These are phyloP conservation scores for Hymenoscyphus albidus DNA, from an alignment of 2,329 filamentous ascomycete species.

Conservation along the genomic window DNA sequence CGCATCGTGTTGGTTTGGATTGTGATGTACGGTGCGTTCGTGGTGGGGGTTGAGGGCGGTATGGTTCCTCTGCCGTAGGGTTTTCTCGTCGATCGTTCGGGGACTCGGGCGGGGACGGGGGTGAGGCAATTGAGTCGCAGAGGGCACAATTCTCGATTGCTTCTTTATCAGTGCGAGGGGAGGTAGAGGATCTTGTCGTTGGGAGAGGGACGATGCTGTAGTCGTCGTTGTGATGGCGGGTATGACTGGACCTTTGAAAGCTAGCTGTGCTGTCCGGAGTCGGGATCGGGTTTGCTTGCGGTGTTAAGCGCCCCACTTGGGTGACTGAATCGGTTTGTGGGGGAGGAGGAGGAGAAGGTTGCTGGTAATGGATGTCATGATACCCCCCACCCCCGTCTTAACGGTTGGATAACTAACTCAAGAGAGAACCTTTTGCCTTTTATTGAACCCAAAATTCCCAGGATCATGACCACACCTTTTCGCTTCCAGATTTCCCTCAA, in stretches of 20 bases:
- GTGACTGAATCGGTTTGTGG: too few species aligned
- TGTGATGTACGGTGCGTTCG: not conserved
- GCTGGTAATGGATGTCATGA: too few species aligned
- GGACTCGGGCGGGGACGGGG: not conserved
- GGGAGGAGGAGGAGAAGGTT: too few species aligned
- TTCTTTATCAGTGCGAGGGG: not conserved
- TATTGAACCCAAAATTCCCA: not conserved
- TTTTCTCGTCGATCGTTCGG: not conserved
- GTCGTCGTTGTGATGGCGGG: constrained; percentile 1
- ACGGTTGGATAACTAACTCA: too few species aligned
- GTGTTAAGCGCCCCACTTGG: not conserved
- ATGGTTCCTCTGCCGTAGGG: too few species aligned
- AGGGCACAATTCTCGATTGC: not conserved
- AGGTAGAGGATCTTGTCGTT: not conserved
- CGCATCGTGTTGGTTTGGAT: not conserved
- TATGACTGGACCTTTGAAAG: not conserved
- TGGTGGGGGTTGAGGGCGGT: not conserved
- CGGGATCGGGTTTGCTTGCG: not conserved
- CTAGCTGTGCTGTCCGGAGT: not conserved
- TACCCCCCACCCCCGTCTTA: too few species aligned
- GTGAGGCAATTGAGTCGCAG: not conserved
- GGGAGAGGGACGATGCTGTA: not conserved
- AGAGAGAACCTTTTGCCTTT: not conserved
- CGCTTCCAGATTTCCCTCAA: not conserved
- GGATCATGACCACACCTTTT: not conserved